These are phyloP conservation scores for Nemania diffusa DNA, from an alignment of 2,329 filamentous ascomycete genomes.

Conservation along the genomic window DNA sequence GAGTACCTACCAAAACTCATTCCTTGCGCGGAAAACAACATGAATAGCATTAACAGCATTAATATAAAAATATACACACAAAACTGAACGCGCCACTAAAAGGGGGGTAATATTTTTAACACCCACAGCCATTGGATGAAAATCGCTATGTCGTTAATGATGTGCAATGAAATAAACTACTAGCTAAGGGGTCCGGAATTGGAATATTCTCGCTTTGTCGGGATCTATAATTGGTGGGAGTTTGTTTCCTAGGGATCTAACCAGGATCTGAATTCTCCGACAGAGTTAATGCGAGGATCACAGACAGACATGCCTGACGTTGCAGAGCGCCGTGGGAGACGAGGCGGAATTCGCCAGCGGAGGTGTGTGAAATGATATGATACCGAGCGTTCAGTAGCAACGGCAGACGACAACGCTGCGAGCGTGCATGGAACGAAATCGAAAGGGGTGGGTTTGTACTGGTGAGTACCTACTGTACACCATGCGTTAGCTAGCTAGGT, in stretches of 20 bases:
- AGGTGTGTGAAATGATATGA: background rate
- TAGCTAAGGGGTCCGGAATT: conserved; percentile 24
- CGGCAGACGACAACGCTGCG: background rate
- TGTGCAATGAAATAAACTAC: conserved; percentile 7
- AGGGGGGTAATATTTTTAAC: conserved; percentile 5
- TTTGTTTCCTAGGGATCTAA: conserved; percentile 17
- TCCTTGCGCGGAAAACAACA: background rate
- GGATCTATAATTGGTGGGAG: conserved; percentile 32
- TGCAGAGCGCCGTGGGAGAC: conserved; percentile 11
- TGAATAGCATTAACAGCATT: background rate
- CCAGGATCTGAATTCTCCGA: conserved; percentile 33
- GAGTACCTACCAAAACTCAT: background rate
- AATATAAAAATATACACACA: background rate
- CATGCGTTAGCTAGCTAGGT: too few species aligned
- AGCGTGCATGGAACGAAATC: background rate
- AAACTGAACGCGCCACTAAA: background rate
- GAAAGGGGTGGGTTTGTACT: conserved; percentile 4
- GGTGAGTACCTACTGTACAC: too few species aligned
- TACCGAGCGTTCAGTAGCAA: background rate
- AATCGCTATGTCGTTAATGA: background rate
- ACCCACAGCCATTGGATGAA: conserved; percentile 13
- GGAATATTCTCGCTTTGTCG: conserved; percentile 20
- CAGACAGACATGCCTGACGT: conserved; percentile 10
- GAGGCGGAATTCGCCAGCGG: conserved; percentile 18
- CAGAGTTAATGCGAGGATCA: conserved; percentile 30